Conservation (phyloP, 768 basidiomycete species). For the Austroboletus festivus region DNA sequence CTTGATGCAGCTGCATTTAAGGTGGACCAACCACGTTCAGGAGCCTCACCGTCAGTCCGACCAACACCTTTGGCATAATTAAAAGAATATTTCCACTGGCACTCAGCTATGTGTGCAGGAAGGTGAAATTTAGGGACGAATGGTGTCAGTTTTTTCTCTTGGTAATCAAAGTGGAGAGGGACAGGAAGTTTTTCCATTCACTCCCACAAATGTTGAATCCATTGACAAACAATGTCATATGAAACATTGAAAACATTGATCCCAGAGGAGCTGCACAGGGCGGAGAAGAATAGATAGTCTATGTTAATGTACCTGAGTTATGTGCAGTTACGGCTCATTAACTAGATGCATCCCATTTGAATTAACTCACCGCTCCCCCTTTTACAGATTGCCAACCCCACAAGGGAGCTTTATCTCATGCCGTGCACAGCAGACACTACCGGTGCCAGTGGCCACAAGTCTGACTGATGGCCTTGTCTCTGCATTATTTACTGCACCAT, state of each 20-base stretch:
- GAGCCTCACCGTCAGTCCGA: slow-evolving; percentile 26
- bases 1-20: slow-evolving; percentile 32
- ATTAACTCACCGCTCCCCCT: slow-evolving; percentile 20
- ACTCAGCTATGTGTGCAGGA: slow-evolving; percentile 28
- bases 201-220: not conserved
- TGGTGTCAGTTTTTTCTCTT: not conserved
- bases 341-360: not conserved
- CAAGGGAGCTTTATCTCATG: slow-evolving; percentile 13
- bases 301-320: not conserved
- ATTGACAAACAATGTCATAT: not conserved
- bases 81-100: slow-evolving; percentile 31
- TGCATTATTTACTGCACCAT: slow-evolving; percentile 5
- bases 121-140: slow-evolving; percentile 40
- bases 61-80: slow-evolving; percentile 16
- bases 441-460: slow-evolving; percentile 8
- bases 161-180: not conserved
- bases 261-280: not conserved
- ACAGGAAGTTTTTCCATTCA: not conserved
- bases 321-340: not conserved
- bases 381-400: slow-evolving; percentile 16
- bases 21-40: slow-evolving; percentile 37
- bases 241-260: not conserved
- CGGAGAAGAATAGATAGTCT: not conserved
- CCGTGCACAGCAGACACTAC: slow-evolving; percentile 11
- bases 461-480: not conserved